Conservation (phyloP, 768 basidiomycete genomes). For the Hortiboletus flavorubellus region DNA sequence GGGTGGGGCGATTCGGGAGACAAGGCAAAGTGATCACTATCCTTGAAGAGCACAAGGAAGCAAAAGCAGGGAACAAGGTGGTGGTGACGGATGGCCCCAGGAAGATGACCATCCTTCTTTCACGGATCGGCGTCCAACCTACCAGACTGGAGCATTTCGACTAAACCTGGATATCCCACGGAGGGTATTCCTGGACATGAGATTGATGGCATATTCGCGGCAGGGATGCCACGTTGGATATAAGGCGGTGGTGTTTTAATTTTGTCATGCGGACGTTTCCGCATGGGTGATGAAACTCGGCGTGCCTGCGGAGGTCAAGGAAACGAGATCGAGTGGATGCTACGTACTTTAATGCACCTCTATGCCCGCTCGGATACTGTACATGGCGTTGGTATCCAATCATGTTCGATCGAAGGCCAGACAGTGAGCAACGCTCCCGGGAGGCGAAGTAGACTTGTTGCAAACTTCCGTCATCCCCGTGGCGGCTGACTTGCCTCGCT, state of each 20-base stretch:
- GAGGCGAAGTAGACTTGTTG: constrained; percentile 8
- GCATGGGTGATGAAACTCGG: constrained; percentile 13
- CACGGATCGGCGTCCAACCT: constrained; percentile 42
- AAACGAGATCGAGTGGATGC: neutral
- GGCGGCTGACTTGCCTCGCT: constrained; percentile 30
- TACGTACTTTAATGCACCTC: neutral
- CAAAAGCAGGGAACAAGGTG: constrained; percentile 27
- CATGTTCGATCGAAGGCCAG: constrained; percentile 2
- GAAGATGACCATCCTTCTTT: constrained; percentile 43
- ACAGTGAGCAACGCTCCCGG: neutral
- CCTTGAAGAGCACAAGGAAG: constrained; percentile 39
- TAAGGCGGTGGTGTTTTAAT: too few species aligned
- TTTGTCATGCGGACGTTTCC: too few species aligned
- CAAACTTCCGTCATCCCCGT: constrained; percentile 9
- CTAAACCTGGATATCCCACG: constrained; percentile 20
- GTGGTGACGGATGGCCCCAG: constrained; percentile 33
- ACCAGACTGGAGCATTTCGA: constrained; percentile 53
- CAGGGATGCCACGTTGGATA: too few species aligned
- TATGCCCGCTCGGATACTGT: constrained; percentile 5
- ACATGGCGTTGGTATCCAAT: too few species aligned
- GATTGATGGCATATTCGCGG: too few species aligned
- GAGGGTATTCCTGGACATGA: too few species aligned
- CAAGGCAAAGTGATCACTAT: constrained; percentile 65
- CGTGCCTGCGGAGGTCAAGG: constrained; percentile 18
- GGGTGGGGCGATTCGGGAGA: constrained; percentile 70